Evolutionary conservation across 2,329 filamentous ascomycete genomes (phyloP), one percentile per base, ranked within the genome.

Genomic region (Fusarium virguliforme): DNA sequence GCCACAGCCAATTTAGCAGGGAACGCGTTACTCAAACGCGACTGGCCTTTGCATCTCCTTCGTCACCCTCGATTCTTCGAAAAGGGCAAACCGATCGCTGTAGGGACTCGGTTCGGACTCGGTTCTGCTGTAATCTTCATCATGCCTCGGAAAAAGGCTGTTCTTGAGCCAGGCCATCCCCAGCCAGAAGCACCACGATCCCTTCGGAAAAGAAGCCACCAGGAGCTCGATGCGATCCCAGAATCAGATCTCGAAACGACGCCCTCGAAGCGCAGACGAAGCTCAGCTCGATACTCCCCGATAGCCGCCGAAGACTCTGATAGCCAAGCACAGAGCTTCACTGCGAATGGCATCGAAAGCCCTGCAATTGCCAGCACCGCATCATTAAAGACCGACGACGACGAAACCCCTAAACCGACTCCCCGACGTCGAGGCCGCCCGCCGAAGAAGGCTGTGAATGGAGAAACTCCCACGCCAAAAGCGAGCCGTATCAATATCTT

Each of bases 391-490:
- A 64, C 68, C 30, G 72, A 77, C 34, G 51, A 43, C 40, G 76
- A 73, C 40, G 74, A 74, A 46, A 75, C 71, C 8, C 74, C 80
- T 46, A 77, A 74, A 46, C 75, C 80, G 9, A 81, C 82, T 0
- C 81, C 79, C 15, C 76, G 77, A 46, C 79, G 78, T 60, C 75
- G 80, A 63, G 81, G 81, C 10, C 76, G 81, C n/a, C 79, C 76
- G 15, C 78, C 79, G 4, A 82, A 81, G 59, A 64, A 74, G 24
- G 65, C 68, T 24, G 64, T 75, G 6, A 79, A 77, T 51, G 76
- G 73, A 41, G 76, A 76, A 28, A 80, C 79, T 2, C 78, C 80
- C 5, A 84, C 83, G 0, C 82, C 82, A 6, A 81, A 79, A 57
- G 77, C 79, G n/a, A 73, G 67, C 13, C 78, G 79, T 12, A 79